Base-by-base conservation (phyloP, 768 basidiomycete species). In the Cantharellus cinnabarinus region DNA sequence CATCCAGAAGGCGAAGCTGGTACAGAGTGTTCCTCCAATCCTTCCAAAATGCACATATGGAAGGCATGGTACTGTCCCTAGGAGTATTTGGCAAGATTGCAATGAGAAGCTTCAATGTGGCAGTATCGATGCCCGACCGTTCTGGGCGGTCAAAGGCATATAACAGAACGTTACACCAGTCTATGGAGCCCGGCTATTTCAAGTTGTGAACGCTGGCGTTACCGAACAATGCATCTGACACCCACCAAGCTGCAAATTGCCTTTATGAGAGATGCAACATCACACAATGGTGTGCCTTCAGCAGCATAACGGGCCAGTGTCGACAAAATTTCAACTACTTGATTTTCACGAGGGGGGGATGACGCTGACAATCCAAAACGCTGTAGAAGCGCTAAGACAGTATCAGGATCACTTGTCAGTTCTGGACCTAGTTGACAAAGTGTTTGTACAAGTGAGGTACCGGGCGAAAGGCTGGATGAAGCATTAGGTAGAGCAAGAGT, bases 1-100 rank as follows among this genome's bases (percentile, higher is more conserved):
- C 87, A 64, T 91, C 89, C 40, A 97, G 76, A 20, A 99, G 76
- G 48, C 83, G 82, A 38, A 97, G 76, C 67, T 94, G 90, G 64
- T 86, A 86, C 35, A 85, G 68, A 0, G 86, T 77, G 68, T 95
- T 93, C 5, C 75, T 75, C 94, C 94, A 98, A 2, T 74, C 71
- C 64, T 77, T 74, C 88, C 88, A 93, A 66, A 90, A 90, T 14
- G 86, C 88, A 3, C 78, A 78, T 14, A 89, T 86, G 2, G 86
- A 85, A 63, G 88, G 87, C 4, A 77, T 79, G 53, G 82, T 85
- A 44, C 73, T 77, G 58, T 85, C 82, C 51, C 85, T 80, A 52
- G 89, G 83, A 15, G 83, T 80, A 64, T 88, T 85, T 59, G 85
- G 75, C 29, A 97, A 79, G 58, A 97, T 81, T 61, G 88, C 83